phyloP scores from a whole-genome alignment of 345 rosid genomes.

The Bruguiera gymnorhiza region DNA sequence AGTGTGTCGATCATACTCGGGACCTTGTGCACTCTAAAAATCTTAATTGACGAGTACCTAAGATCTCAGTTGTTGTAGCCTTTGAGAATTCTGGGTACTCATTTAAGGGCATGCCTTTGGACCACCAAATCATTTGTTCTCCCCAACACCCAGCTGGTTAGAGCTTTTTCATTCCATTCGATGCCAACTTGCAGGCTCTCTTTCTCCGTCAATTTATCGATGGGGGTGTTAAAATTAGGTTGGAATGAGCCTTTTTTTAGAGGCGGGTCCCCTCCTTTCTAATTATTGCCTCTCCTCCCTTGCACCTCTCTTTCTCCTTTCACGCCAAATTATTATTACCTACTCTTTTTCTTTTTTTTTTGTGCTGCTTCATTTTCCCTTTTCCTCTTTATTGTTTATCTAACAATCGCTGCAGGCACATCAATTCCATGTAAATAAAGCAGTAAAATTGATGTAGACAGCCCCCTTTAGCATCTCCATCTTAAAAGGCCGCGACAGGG shows the following conservation, averaged over 20 bases:
- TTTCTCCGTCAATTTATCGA: conserved; percentile 14
- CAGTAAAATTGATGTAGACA: conserved; percentile 7
- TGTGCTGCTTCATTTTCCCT: background rate
- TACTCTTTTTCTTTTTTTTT: conserved; percentile 17
- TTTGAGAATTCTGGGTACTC: too few relatives aligned
- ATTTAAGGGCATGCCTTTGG: conserved; percentile 1
- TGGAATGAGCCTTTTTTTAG: conserved; percentile 10
- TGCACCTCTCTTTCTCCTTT: conserved; percentile 3
- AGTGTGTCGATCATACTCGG: too few relatives aligned
- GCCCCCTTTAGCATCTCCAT: background rate
- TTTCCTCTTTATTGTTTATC: background rate
- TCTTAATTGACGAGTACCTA: too few relatives aligned
- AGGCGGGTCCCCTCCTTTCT: conserved; percentile 21
- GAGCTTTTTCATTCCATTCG: conserved; percentile 1
- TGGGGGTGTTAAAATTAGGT: conserved; percentile 25
- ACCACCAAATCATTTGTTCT: conserved; percentile 20
- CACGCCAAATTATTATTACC: too few relatives aligned
- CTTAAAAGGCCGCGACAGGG: background rate
- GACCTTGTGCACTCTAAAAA: too few relatives aligned
- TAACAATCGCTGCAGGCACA: background rate
- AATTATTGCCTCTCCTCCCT: conserved; percentile 14
- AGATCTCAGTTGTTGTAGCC: too few relatives aligned
- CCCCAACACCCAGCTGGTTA: conserved; percentile 2
- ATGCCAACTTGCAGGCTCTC: background rate
- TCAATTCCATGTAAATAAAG: background rate